A percentile compares a stretch with the other conserved stretches of the same genome.
These are phyloP conservation scores for Proliferodiscus dingleyae DNA, from an alignment of 2,329 filamentous ascomycete genomes.

Conservation along the genomic window DNA sequence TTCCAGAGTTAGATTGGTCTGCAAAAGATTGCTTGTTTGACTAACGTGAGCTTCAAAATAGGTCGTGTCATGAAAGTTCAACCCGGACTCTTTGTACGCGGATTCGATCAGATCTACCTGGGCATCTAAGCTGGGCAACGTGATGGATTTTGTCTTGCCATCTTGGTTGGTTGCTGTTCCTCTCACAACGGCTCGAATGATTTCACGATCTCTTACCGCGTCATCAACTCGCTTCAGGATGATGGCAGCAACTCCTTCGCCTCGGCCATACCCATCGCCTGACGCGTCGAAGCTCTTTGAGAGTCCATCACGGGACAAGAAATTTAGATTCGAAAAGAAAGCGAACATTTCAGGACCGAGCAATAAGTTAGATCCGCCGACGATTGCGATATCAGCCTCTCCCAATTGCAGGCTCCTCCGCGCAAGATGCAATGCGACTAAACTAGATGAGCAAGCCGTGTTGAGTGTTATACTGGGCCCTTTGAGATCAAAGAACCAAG, in stretches of 20 bases:
- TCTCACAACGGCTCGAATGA: conserved; percentile 50
- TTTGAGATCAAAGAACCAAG: conserved; percentile 35
- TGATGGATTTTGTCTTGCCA: conserved; percentile 52
- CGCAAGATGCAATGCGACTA: conserved; percentile 29
- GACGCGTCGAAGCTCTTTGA: conserved; percentile 49
- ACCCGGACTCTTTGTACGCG: no score
- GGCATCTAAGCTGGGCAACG: conserved; percentile 43
- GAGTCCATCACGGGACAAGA: conserved; percentile 31
- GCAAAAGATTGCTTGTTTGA: conserved; percentile 8
- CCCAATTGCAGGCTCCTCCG: conserved; percentile 2
- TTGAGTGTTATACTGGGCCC: conserved; percentile 40
- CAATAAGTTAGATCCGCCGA: conserved; percentile 6
- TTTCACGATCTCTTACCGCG: conserved; percentile 54
- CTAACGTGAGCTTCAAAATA: conserved; percentile 9
- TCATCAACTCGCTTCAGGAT: conserved; percentile 54
- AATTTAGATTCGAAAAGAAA: conserved; percentile 11
- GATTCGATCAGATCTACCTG: no score
- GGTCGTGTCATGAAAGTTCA: no score
- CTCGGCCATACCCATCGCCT: conserved; percentile 59
- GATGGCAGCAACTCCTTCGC: conserved; percentile 56
- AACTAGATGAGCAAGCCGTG: conserved; percentile 39
- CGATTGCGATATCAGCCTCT: conserved; percentile 25
- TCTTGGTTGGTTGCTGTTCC: conserved; percentile 48
- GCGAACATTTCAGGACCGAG: conserved; percentile 4
- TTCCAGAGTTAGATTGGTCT: conserved; percentile 33